phyloP scores from a whole-genome alignment of 768 basidiomycete species.

The Rhodotorula graminis region DNA sequence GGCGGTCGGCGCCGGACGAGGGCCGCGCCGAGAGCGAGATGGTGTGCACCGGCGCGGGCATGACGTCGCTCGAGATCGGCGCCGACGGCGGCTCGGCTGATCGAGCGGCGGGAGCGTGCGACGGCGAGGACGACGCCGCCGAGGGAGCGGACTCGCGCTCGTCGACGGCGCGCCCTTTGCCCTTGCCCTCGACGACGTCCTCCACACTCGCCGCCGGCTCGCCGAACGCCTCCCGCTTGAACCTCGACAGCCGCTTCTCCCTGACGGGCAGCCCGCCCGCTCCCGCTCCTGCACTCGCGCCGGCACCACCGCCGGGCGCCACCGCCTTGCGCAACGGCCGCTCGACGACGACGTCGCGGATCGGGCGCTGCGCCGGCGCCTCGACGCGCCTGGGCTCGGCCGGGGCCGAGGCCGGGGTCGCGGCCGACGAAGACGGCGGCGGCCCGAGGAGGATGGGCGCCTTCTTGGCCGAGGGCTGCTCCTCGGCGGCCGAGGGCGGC shows the following conservation, averaged over 20 bases:
- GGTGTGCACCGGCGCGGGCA: conserved; percentile 30
- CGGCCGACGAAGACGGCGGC: not conserved
- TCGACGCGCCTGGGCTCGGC: too few species aligned
- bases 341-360: conserved; percentile 35
- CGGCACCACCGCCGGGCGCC: not conserved
- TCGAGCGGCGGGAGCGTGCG: not conserved
- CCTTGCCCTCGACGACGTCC: not conserved
- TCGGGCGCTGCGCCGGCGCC: conserved; percentile 14
- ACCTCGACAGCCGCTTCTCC: conserved; percentile 8
- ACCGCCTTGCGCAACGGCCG: conserved; percentile 14
- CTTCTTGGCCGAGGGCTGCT: conserved; percentile 1
- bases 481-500: not conserved
- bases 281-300: not conserved
- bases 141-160: not conserved
- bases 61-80: not conserved
- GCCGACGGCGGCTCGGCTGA: not conserved
- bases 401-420: not conserved
- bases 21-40: conserved; percentile 26
- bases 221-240: conserved; percentile 1
- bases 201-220: not conserved
- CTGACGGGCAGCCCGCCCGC: not conserved
- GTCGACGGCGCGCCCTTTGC: not conserved
- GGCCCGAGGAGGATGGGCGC: conserved; percentile 28
- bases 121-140: not conserved
- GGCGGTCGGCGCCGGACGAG: not conserved